These are phyloP conservation scores for Entamoeba moshkovskii DNA, from an alignment of 208 protist species.

Conservation along the genomic window DNA sequence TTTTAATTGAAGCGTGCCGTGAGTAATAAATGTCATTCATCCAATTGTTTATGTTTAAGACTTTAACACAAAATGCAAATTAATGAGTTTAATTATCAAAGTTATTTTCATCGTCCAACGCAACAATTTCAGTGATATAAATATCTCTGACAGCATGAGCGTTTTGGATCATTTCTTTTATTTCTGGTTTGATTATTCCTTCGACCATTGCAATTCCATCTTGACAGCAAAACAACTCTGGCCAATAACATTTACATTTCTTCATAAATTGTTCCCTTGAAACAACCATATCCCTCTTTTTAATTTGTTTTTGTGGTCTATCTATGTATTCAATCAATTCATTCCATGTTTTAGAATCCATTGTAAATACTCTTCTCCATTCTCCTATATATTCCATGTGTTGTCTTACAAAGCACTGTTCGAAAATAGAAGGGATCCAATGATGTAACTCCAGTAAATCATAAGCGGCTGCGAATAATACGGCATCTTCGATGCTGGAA, in stretches of 20 bases:
- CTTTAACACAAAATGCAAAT: too few species aligned
- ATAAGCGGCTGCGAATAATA: not conserved
- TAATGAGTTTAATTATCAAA: not conserved
- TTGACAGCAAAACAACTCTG: not conserved
- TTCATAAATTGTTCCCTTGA: not conserved
- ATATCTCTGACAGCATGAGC: not conserved
- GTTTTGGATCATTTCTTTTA: not conserved
- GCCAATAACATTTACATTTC: not conserved
- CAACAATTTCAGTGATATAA: not conserved
- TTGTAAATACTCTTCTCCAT: not conserved
- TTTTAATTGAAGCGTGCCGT: not conserved
- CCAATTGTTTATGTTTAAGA: too few species aligned
- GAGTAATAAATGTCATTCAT: too few species aligned
- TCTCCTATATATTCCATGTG: not conserved
- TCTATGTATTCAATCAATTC: not conserved
- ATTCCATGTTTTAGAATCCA: not conserved
- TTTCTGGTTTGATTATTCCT: not conserved
- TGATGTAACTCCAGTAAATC: not conserved
- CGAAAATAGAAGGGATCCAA: not conserved
- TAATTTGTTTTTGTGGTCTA: not conserved
- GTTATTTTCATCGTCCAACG: not conserved
- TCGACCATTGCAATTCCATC: not conserved
- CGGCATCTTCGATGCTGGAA: not conserved
- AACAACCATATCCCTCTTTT: not conserved
- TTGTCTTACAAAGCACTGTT: not conserved